Base-by-base conservation (phyloP, 805 yeast species). In the Lipomyces sp. region DNA sequence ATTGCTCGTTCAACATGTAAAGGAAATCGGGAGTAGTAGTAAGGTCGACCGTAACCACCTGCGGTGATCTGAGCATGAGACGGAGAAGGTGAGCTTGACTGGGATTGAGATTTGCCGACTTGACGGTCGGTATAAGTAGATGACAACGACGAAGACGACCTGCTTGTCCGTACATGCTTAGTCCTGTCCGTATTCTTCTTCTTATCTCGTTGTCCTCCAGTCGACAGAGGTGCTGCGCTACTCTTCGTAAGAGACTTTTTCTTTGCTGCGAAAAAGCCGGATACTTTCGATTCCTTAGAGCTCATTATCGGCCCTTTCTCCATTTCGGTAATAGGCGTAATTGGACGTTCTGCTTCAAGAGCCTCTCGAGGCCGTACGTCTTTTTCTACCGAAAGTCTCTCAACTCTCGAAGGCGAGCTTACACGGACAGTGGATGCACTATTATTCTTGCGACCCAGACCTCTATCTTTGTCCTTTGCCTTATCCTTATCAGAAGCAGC, bases 1-100 rank as follows among this genome's bases (percentile, higher is more conserved):
- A 95, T 90, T 0, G 99, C 99, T 53, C 99, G 83, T 77, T 95
- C 99, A 55, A 95, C 96, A 77, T 94, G 97, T 57, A 95, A 87
- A 0, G 98, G 98, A 77, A 90, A 90, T 69, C 99, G 82, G 73
- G 65, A 53, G 56, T 71, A 73, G 53, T 69, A 70, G 45, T 62
- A 71, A 35, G 57, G 33, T 29, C 53, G 11, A 34, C 56, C 50
- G 45, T 18, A 11, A n/a, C 15, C 24, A 50, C 30, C 63, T 10
- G 13, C 57, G 39, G 18, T 32, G 13, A 18, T 29, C 32, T 34
- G 54, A 29, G 34, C 34, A 24, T n/a, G 57, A 13, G 60, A 50
- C 11, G 18, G 55, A 33, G 66, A 57, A n/a, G 60, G 60, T n/a
- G 60, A 50, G 5, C 33, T n/a, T n/a, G 64, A 60, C 6, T 62